These are phyloP conservation scores for Populus nigra DNA, from an alignment of 345 rosid species.

Conservation along the genomic window DNA sequence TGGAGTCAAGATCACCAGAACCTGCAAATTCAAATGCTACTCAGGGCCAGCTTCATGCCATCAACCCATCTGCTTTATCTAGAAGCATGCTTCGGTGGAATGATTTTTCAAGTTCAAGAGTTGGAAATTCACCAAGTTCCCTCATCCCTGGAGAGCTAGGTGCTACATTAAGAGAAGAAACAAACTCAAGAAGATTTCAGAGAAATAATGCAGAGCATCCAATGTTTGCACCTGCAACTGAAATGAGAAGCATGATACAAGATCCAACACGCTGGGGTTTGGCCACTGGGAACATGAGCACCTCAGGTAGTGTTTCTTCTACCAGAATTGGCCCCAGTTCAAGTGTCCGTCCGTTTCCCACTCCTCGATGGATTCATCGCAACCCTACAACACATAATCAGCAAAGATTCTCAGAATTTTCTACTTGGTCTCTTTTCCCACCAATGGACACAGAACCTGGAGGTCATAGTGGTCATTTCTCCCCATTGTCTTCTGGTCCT, in stretches of 20 bases:
- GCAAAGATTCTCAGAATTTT: constrained; percentile 50
- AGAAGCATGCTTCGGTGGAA: constrained; percentile 53
- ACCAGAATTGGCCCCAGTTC: constrained; percentile 47
- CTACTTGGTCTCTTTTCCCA: constrained; percentile 77
- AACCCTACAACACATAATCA: constrained; percentile 38
- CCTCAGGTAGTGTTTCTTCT: constrained; percentile 46
- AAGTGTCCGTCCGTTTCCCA: constrained; percentile 41
- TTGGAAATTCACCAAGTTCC: constrained; percentile 42
- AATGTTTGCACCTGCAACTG: constrained; percentile 48
- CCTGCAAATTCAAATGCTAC: constrained; percentile 36
- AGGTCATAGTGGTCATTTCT: constrained; percentile 49
- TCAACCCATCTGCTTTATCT: constrained; percentile 44
- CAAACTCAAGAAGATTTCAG: constrained; percentile 41
- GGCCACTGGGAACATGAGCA: constrained; percentile 43
- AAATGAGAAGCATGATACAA: constrained; percentile 51
- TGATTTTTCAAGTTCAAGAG: constrained; percentile 49
- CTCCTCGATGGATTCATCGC: constrained; percentile 53
- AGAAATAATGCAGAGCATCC: constrained; percentile 57
- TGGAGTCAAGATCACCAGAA: constrained; percentile 44
- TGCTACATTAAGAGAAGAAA: constrained; percentile 46
- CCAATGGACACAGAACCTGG: constrained; percentile 52
- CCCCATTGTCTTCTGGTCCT: constrained; percentile 52
- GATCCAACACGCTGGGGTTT: constrained; percentile 67
- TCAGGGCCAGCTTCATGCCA: constrained; percentile 45
- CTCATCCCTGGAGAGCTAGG: constrained; percentile 42